Percentiles rank a stretch among this genome's conserved stretches.
Conservation (phyloP, 371 early-diverging fungal genomes). For the Smittium mucronatum region DNA sequence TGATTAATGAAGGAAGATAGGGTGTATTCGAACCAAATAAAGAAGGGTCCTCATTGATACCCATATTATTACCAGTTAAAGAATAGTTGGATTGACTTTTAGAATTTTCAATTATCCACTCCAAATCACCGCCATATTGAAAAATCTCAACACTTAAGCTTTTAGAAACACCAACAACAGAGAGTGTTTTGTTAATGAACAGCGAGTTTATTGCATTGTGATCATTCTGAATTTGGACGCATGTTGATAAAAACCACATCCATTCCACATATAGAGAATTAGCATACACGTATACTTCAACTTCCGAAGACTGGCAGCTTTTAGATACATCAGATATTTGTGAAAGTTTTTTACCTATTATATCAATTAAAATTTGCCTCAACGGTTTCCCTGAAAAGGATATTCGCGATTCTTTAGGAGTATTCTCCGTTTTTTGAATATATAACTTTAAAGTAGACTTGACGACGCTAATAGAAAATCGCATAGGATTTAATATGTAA, state of each 20-base stretch:
- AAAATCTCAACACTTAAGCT: not conserved
- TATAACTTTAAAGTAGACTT: not conserved
- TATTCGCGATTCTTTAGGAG: not conserved
- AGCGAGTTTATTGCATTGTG: not conserved
- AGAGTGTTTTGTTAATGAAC: not conserved
- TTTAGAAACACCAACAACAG: not conserved
- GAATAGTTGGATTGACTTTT: not conserved
- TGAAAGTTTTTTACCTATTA: not conserved
- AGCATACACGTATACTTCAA: not conserved
- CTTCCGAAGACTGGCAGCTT: not conserved
- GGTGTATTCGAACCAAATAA: not conserved
- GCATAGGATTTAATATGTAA: not conserved
- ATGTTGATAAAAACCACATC: conserved; percentile 4
- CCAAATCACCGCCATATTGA: not conserved
- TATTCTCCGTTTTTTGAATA: not conserved
- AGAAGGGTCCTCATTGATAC: not conserved
- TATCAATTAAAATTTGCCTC: not conserved
- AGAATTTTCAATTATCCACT: conserved; percentile 2
- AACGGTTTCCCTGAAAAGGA: not conserved
- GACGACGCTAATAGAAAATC: not conserved
- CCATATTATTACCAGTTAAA: not conserved
- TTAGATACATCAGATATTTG: not conserved
- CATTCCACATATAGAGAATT: not conserved
- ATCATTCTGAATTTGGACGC: not conserved
- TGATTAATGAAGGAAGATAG: not conserved